Percentiles rank a stretch among this genome's conserved stretches.
Evolutionary conservation across 371 early-diverging fungal species (phyloP).

Genomic region (Mucor circinelloides): DNA sequence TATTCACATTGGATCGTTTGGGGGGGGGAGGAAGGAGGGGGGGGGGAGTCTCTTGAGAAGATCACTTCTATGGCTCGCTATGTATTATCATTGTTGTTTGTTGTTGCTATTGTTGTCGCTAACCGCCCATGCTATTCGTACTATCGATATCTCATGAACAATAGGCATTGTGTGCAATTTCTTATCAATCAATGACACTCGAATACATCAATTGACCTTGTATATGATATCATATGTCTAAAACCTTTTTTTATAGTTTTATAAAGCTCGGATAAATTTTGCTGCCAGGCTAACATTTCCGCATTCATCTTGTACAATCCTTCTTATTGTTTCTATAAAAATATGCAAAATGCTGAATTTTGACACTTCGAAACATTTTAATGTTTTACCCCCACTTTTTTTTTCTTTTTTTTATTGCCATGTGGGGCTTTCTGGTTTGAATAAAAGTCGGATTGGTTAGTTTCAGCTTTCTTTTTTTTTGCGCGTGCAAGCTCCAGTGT

Average conservation of each 20-base stretch:
- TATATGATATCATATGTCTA: conserved; percentile 2
- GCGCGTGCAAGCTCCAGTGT: too few species aligned
- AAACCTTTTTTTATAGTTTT: background rate
- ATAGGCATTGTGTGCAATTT: too few species aligned
- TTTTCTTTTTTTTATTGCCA: background rate
- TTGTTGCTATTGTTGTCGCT: too few species aligned
- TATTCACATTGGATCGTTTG: background rate
- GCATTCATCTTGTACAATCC: background rate
- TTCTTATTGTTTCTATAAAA: background rate
- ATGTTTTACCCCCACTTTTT: background rate
- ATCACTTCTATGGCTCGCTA: background rate
- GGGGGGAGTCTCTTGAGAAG: background rate
- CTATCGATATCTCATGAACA: too few species aligned
- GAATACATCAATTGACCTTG: background rate
- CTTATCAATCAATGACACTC: too few species aligned
- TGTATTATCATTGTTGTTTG: too few species aligned
- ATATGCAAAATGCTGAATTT: background rate
- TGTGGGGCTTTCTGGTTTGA: background rate
- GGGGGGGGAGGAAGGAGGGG: too few species aligned
- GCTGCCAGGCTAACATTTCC: background rate
- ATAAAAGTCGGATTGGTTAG: background rate
- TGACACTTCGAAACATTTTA: background rate
- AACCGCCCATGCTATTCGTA: too few species aligned
- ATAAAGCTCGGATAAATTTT: conserved; percentile 2
- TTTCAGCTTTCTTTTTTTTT: background rate